Conservation (phyloP, 2,329 filamentous ascomycete genomes). For the Aspergillus fijiensis region DNA sequence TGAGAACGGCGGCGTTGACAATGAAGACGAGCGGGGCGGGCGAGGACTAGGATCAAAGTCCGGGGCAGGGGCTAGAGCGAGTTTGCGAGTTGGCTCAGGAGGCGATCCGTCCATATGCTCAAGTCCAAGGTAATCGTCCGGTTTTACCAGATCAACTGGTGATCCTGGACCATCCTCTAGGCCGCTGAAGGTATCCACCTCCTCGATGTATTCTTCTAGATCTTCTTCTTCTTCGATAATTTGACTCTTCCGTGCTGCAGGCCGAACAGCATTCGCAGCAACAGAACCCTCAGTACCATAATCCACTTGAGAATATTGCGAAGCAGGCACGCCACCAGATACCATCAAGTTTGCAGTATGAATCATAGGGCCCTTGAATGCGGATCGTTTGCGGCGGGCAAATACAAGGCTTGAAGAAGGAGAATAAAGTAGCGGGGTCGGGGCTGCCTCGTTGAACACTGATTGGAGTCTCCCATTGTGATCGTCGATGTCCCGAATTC, state of each 20-base stretch:
- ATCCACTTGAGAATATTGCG: constrained; percentile 34
- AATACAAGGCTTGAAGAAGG: constrained; percentile 47
- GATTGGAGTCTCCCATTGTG: constrained; percentile 27
- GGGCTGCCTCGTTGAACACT: constrained; percentile 40
- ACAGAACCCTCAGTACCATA: constrained; percentile 21
- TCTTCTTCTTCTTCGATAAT: constrained; percentile 49
- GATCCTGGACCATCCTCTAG: constrained; percentile 30
- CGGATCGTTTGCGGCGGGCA: constrained; percentile 46
- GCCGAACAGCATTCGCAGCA: constrained; percentile 20
- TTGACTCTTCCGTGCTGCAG: constrained; percentile 39
- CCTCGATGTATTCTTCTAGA: constrained; percentile 41
- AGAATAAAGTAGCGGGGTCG: constrained; percentile 38
- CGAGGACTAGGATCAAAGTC: constrained; percentile 34
- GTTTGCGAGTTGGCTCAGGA: constrained; percentile 23
- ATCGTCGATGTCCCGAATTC: constrained; percentile 28
- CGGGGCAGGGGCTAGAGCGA: constrained; percentile 32
- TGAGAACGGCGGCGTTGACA: constrained; percentile 23
- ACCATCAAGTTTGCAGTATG: constrained; percentile 39
- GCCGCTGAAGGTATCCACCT: constrained; percentile 42
- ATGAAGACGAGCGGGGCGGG: constrained; percentile 43
- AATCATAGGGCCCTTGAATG: constrained; percentile 48
- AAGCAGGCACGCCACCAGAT: constrained; percentile 34
- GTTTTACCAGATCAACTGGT: constrained; percentile 20
- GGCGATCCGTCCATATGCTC: constrained; percentile 14
- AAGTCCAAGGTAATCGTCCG: constrained; percentile 11